phyloP scores from a whole-genome alignment of 495 filamentous ascomycete species.

The Neurospora discreta region DNA sequence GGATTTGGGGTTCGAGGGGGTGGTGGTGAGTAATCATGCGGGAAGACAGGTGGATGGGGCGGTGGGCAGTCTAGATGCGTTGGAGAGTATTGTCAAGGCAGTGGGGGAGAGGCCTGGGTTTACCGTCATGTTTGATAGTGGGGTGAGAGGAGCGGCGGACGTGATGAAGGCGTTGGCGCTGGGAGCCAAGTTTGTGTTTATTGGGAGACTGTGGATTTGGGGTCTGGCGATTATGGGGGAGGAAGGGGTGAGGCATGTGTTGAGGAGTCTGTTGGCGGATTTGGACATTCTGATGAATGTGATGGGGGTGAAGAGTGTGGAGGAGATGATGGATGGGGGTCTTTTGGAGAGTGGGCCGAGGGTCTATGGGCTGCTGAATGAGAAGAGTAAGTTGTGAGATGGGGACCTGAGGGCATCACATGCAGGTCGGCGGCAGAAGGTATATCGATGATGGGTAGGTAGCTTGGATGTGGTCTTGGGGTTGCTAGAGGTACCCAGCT shows the following conservation, averaged over 20 bases:
- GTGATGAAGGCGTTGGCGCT: slow-evolving; percentile 41
- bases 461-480: background rate
- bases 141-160: slow-evolving; percentile 37
- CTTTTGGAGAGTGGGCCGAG: slow-evolving; percentile 31
- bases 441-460: too few species aligned
- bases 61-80: slow-evolving; percentile 29
- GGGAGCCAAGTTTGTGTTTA: slow-evolving; percentile 40
- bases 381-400: background rate
- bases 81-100: slow-evolving; percentile 36
- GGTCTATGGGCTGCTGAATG: background rate
- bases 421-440: background rate
- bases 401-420: background rate
- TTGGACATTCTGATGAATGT: slow-evolving; percentile 50
- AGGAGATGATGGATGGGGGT: slow-evolving; percentile 40
- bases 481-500: background rate
- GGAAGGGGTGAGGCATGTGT: slow-evolving; percentile 45
- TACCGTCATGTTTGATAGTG: slow-evolving; percentile 39
- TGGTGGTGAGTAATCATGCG: slow-evolving; percentile 31
- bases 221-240: slow-evolving; percentile 42
- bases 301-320: slow-evolving; percentile 41
- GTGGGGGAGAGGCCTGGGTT: slow-evolving; percentile 31
- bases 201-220: slow-evolving; percentile 41
- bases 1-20: slow-evolving; percentile 22
- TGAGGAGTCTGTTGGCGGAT: slow-evolving; percentile 47
- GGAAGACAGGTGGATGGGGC: slow-evolving; percentile 38